These are phyloP conservation scores for Phytopythium chamaehyphon DNA, from an alignment of 352 stramenopile species.

Conservation along the genomic window DNA sequence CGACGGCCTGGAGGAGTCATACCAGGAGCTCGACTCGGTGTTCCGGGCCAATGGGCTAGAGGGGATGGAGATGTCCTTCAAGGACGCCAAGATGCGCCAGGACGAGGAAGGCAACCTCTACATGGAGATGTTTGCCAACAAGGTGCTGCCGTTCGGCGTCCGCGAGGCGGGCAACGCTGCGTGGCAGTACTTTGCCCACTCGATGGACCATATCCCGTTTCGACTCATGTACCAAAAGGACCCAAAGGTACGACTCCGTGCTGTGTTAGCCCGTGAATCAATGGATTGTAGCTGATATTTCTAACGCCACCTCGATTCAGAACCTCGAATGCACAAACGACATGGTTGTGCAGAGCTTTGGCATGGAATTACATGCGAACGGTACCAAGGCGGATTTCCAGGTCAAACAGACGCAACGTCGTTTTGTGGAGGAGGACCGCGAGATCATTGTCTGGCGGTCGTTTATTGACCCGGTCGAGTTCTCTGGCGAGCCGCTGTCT, in stretches of 20 bases:
- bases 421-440: conserved; percentile 38
- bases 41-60: conserved; percentile 27
- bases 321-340: conserved; percentile 24
- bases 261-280: background rate
- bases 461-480: conserved; percentile 51
- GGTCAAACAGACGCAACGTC: conserved; percentile 47
- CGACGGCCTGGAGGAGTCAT: conserved; percentile 26
- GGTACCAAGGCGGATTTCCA: conserved; percentile 44
- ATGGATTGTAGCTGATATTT: background rate
- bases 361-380: conserved; percentile 47
- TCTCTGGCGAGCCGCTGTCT: conserved; percentile 31
- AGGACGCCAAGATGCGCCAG: conserved; percentile 34
- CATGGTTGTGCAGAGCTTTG: conserved; percentile 35
- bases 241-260: conserved; percentile 22
- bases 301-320: conserved; percentile 8
- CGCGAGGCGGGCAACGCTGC: conserved; percentile 23
- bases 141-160: conserved; percentile 39
- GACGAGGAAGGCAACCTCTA: conserved; percentile 23
- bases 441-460: conserved; percentile 60
- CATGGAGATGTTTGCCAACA: conserved; percentile 47
- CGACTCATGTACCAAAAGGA: conserved; percentile 35
- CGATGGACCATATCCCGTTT: conserved; percentile 33
- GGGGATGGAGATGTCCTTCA: conserved; percentile 23
- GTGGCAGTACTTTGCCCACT: conserved; percentile 43
- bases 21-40: conserved; percentile 29